Conservation (phyloP, 169 alveolate species). For the Cyclospora cayetanensis region DNA sequence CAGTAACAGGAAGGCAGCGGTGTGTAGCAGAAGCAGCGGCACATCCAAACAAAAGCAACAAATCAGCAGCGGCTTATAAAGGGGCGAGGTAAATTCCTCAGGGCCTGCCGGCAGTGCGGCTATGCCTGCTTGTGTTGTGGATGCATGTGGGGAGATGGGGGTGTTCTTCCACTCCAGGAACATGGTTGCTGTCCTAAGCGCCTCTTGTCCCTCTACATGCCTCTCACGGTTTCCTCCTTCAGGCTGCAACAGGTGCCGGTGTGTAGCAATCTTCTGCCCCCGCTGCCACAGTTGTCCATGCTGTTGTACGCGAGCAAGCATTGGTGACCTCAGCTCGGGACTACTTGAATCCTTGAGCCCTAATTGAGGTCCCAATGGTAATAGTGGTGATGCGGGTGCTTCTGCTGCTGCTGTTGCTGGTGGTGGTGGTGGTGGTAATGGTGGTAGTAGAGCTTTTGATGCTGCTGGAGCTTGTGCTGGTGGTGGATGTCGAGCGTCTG, state of each 20-base stretch:
- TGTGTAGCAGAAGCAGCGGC: background rate
- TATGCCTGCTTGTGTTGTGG: background rate
- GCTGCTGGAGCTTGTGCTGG: background rate
- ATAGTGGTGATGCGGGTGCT: background rate
- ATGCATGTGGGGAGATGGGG: background rate
- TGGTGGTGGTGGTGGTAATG: background rate
- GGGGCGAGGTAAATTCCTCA: background rate
- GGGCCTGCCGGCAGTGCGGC: background rate
- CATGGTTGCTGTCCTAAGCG: background rate
- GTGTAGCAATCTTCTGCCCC: background rate
- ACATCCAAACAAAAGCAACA: background rate
- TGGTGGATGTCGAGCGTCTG: background rate
- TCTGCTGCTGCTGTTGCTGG: background rate
- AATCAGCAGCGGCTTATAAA: background rate
- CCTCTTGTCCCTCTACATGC: background rate
- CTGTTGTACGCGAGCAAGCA: background rate
- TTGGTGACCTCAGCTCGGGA: background rate
- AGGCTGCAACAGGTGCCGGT: background rate
- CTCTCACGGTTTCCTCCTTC: background rate
- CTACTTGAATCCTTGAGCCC: too few species aligned
- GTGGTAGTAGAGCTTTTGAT: background rate
- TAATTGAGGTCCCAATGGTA: background rate
- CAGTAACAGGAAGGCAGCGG: background rate
- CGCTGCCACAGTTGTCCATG: background rate
- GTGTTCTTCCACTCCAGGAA: background rate